Percentiles rank a stretch among this genome's conserved stretches.
Conservation (phyloP, 345 rosid species). For the Firmiana major region DNA sequence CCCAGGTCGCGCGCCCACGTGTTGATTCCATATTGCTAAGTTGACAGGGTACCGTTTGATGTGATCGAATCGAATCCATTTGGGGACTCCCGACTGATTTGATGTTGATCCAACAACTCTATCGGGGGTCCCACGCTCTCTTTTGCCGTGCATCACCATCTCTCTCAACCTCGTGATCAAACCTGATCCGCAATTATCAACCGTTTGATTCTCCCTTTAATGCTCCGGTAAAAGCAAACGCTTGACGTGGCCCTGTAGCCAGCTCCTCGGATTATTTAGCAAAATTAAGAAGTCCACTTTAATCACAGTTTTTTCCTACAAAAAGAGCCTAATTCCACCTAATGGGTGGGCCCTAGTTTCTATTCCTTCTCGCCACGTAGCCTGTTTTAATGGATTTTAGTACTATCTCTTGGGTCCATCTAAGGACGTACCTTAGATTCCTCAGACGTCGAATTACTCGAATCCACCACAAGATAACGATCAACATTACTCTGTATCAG, state of each 20-base stretch:
- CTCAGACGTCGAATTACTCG: background rate
- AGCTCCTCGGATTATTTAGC: background rate
- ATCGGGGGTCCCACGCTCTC: background rate
- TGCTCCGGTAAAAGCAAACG: background rate
- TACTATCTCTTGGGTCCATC: background rate
- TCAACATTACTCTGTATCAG: background rate
- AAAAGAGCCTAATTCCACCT: conserved; percentile 12
- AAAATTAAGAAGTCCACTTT: background rate
- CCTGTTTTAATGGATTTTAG: background rate
- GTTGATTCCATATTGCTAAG: background rate
- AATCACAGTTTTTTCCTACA: background rate
- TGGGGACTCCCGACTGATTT: background rate
- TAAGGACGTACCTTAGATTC: background rate
- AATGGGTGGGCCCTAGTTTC: conserved; percentile 6
- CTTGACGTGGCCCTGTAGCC: conserved; percentile 17
- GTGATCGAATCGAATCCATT: background rate
- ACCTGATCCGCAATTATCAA: background rate
- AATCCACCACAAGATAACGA: background rate
- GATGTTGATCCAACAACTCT: background rate
- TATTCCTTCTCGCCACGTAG: conserved; percentile 20
- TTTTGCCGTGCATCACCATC: conserved; percentile 21
- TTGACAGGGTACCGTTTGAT: conserved; percentile 5
- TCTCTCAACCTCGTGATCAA: background rate
- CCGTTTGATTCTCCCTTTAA: conserved; percentile 2
- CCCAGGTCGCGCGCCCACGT: background rate